A percentile compares a stretch with the other conserved stretches of the same genome.
phyloP scores from a whole-genome alignment of 495 filamentous ascomycete genomes.

The Penicillium diatomitis region DNA sequence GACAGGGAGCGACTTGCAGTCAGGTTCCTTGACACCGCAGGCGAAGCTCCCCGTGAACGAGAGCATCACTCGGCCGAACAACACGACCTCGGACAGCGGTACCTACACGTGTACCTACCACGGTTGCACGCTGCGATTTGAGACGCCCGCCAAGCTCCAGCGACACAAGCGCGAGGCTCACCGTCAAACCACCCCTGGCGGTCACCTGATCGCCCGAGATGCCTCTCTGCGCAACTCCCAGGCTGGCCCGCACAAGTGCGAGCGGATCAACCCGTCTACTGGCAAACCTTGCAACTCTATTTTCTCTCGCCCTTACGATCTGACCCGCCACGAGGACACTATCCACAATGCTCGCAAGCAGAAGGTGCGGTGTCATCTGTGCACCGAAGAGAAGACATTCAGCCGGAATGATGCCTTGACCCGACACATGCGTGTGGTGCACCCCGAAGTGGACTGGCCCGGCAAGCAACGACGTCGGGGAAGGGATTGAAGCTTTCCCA shows the following conservation, averaged over 20 bases:
- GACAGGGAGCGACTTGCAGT: constrained; percentile 43
- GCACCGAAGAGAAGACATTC: constrained; percentile 97
- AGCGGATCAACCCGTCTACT: constrained; percentile 89
- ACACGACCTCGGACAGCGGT: constrained; percentile 65
- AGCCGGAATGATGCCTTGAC: constrained; percentile 88
- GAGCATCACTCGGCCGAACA: constrained; percentile 43
- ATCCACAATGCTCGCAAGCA: constrained; percentile 92
- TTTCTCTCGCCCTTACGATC: constrained; percentile 96
- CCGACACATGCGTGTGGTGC: constrained; percentile 83
- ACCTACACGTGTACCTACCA: constrained; percentile 95
- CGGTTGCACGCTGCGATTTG: constrained; percentile 81
- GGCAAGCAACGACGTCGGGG: constrained; percentile 49
- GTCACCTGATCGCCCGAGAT: constrained; percentile 31
- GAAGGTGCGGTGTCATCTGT: constrained; percentile 90
- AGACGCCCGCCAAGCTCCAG: constrained; percentile 75
- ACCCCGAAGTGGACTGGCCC: constrained; percentile 74
- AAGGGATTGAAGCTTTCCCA: constrained; percentile 23
- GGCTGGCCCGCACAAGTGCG: constrained; percentile 82
- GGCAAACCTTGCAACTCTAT: constrained; percentile 93
- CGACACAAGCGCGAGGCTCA: constrained; percentile 95
- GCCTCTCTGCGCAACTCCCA: constrained; percentile 65
- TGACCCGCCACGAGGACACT: constrained; percentile 94
- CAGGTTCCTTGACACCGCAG: constrained; percentile 20
- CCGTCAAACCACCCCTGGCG: constrained; percentile 49
- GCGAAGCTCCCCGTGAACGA: constrained; percentile 23